Conservation (phyloP, 2,329 filamentous ascomycete genomes). For the Colletotrichum kahawae region DNA sequence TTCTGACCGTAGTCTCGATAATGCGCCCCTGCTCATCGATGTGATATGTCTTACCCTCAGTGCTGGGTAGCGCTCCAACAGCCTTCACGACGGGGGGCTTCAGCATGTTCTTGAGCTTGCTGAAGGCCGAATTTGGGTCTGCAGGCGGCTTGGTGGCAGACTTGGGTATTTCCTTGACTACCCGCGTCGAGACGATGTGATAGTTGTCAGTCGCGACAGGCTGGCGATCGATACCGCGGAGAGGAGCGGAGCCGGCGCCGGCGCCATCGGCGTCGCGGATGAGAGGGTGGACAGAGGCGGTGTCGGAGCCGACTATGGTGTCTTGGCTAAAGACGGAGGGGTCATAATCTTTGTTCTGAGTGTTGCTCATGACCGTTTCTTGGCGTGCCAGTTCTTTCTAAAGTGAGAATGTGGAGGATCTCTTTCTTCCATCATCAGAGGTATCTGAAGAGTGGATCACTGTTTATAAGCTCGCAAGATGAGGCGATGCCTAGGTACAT, state of each 20-base stretch:
- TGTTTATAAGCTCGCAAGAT: background rate
- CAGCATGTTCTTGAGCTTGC: constrained; percentile 13
- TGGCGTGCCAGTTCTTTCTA: background rate
- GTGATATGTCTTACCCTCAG: constrained; percentile 22
- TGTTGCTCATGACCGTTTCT: background rate
- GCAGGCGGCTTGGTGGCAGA: background rate
- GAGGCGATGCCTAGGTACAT: background rate
- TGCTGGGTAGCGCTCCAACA: background rate
- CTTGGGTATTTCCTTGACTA: constrained; percentile 16
- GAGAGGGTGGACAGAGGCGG: background rate
- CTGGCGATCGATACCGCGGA: background rate
- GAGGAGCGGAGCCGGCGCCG: background rate
- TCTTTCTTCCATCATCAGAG: background rate
- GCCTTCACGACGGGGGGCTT: constrained; percentile 20
- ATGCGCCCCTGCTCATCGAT: constrained; percentile 13
- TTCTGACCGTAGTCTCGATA: constrained; percentile 15
- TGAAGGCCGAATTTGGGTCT: background rate
- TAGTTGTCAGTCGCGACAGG: constrained; percentile 4
- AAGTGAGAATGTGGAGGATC: background rate
- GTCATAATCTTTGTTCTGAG: background rate
- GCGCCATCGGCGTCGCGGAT: background rate
- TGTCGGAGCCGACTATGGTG: constrained; percentile 5
- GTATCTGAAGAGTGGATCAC: background rate
- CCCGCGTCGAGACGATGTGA: constrained; percentile 7
- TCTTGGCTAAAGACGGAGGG: constrained; percentile 14